Evolutionary conservation across 2,329 filamentous ascomycete species (phyloP).

Genomic region (Sclerotinia nivalis): DNA sequence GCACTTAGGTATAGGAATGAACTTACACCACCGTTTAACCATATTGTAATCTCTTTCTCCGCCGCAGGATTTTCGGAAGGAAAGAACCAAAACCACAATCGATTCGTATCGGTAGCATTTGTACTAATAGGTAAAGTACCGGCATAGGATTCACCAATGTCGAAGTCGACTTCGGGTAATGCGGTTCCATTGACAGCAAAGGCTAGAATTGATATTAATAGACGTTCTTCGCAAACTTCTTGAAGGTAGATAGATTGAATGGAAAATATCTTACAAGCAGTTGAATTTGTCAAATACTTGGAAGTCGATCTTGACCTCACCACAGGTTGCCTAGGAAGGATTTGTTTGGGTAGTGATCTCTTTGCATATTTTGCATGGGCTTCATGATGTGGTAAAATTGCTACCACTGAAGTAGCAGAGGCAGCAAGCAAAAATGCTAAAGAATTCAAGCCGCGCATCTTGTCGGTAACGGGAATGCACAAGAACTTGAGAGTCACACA

Average conservation of each 20-base stretch:
- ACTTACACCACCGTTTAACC: conserved; percentile 77
- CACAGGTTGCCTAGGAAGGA: conserved; percentile 24
- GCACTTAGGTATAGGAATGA: conserved; percentile 47
- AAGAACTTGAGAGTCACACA: not conserved
- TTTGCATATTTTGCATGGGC: conserved; percentile 21
- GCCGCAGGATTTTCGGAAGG: conserved; percentile 51
- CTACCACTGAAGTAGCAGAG: conserved; percentile 3
- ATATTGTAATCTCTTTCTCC: conserved; percentile 59
- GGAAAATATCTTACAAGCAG: conserved; percentile 25
- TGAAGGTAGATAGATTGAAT: not conserved
- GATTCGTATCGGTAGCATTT: conserved; percentile 46
- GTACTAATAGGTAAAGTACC: conserved; percentile 54
- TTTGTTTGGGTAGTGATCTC: conserved; percentile 14
- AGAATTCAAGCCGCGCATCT: conserved; percentile 14
- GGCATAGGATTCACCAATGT: conserved; percentile 40
- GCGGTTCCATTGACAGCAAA: conserved; percentile 38
- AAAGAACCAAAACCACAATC: conserved; percentile 59
- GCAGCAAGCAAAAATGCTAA: conserved; percentile 19
- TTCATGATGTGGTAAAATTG: not conserved
- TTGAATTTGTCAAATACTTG: conserved; percentile 30
- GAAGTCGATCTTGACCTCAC: conserved; percentile 26
- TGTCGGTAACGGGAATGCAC: not conserved
- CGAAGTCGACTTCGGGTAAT: conserved; percentile 38
- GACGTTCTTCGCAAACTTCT: not conserved
- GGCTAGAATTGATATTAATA: conserved; percentile 27